Percentiles rank a stretch among this genome's conserved stretches.
These are phyloP conservation scores for Phoenix roebelenii DNA, from an alignment of 176 grass and related monocot genomes.

Conservation along the genomic window DNA sequence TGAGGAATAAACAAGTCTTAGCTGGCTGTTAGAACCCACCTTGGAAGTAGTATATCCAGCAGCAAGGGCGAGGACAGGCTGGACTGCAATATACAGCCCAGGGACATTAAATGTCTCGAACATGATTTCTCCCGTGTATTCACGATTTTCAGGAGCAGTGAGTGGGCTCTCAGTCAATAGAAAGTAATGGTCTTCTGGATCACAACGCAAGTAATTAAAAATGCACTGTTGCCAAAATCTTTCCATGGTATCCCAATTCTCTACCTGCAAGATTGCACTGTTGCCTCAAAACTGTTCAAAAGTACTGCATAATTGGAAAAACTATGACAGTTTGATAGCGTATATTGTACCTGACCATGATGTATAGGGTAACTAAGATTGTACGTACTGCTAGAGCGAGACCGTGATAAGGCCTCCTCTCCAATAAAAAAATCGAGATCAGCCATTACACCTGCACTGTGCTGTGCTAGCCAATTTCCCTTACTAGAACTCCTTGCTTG, in stretches of 20 bases:
- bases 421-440: slow-evolving; percentile 95
- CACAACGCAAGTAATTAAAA: slow-evolving; percentile 84
- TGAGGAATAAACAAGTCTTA: too few relatives aligned
- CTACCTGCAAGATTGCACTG: slow-evolving; percentile 41
- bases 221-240: slow-evolving; percentile 99
- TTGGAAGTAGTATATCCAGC: slow-evolving; percentile 93
- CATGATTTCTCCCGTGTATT: slow-evolving; percentile 97
- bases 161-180: slow-evolving; percentile 88
- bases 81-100: slow-evolving; percentile 80
- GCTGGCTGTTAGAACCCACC: slow-evolving; percentile 33
- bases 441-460: slow-evolving; percentile 93
- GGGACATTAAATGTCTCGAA: slow-evolving; percentile 98
- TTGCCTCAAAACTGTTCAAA: neutral
- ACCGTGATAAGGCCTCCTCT: slow-evolving; percentile 63
- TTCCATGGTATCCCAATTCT: slow-evolving; percentile 99
- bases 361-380: slow-evolving; percentile 86
- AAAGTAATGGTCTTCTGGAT: slow-evolving; percentile 94
- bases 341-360: slow-evolving; percentile 62
- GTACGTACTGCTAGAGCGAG: slow-evolving; percentile 53
- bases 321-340: neutral
- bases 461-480: slow-evolving; percentile 90
- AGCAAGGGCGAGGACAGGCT: slow-evolving; percentile 87
- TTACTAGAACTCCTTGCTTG: slow-evolving; percentile 51
- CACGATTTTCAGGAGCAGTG: slow-evolving; percentile 75
- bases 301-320: neutral